Evolutionary conservation across 176 grass and related monocot species (phyloP), one percentile per base, ranked within the genome.

Genomic region (Stipa capillata): DNA sequence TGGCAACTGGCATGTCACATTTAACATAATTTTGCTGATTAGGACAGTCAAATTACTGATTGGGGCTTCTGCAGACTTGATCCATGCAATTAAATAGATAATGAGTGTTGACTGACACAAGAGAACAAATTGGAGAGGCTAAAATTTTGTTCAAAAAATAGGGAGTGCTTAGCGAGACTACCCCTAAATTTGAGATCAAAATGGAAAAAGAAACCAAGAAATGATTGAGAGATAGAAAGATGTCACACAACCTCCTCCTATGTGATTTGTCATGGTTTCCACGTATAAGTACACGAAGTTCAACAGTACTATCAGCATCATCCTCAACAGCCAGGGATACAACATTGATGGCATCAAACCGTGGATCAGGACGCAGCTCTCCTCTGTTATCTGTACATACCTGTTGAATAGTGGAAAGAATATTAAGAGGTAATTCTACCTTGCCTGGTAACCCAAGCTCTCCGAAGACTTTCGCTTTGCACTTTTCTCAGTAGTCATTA

Each of bases 331-430:
- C 90, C 82, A 94, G 35, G 43, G 89, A 90, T 83, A 94, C 86
- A 79, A 79, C 85, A 77, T 97, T 94, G 44, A 97, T 90, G 74
- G 87, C 83, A 92, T 97, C 94, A 86, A 90, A 85, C 34, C 77
- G 83, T 58, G 94, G 94, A 74, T 97, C 91, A 64, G 94, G 85
- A 86, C 69, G 87, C 29, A 92, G 79, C 53, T 94, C 85, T 32
- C 89, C 91, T 87, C 85, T 97, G 83, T 79, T 94, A 88, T 86
- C 91, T 73, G 91, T 81, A 69, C 88, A 84, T 73, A 94, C 89
- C 94, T 97, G 87, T 73, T 68, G 42, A 75, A 24, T 37, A 79
- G 37, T 72, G 67, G 41, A 70, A 90, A 65, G 79, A 81, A 77
- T 67, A 49, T 90, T 53, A 84, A 57, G 32, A 69, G 35, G 51